phyloP scores from a whole-genome alignment of 1,284 basidiomycete species.

The Trichosporon sp. region DNA sequence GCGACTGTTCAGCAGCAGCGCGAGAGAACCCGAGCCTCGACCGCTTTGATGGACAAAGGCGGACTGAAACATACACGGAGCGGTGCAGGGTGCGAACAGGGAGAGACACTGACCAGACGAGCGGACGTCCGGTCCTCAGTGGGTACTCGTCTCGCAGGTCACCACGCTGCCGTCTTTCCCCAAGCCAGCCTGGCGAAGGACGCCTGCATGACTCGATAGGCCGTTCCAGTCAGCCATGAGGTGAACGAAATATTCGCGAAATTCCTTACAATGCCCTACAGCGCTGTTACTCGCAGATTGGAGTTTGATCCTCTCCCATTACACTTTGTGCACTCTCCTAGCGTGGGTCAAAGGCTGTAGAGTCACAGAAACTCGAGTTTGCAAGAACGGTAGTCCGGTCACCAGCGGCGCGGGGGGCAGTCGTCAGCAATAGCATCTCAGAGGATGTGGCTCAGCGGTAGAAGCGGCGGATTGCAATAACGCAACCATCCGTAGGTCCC shows the following conservation, averaged over 20 bases:
- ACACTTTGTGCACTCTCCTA: too few relatives aligned
- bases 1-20: background rate
- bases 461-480: slow-evolving; percentile 17
- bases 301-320: too few relatives aligned
- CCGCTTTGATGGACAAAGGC: background rate
- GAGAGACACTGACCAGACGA: background rate
- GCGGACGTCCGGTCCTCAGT: too few relatives aligned
- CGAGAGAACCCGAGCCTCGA: background rate
- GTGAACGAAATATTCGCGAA: too few relatives aligned
- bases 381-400: background rate
- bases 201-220: too few relatives aligned
- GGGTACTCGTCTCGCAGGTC: too few relatives aligned
- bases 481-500: slow-evolving; percentile 14
- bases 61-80: background rate
- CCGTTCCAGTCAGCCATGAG: too few relatives aligned
- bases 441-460: slow-evolving; percentile 20
- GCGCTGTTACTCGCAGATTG: too few relatives aligned
- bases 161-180: too few relatives aligned
- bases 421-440: background rate
- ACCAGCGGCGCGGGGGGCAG: background rate
- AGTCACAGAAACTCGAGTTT: background rate
- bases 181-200: too few relatives aligned
- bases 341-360: background rate
- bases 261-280: too few relatives aligned
- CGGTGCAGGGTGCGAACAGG: background rate